Percentiles rank a stretch among this genome's conserved stretches.
phyloP scores from a whole-genome alignment of 2,329 filamentous ascomycete species.

The Atkinsonella hypoxylon region DNA sequence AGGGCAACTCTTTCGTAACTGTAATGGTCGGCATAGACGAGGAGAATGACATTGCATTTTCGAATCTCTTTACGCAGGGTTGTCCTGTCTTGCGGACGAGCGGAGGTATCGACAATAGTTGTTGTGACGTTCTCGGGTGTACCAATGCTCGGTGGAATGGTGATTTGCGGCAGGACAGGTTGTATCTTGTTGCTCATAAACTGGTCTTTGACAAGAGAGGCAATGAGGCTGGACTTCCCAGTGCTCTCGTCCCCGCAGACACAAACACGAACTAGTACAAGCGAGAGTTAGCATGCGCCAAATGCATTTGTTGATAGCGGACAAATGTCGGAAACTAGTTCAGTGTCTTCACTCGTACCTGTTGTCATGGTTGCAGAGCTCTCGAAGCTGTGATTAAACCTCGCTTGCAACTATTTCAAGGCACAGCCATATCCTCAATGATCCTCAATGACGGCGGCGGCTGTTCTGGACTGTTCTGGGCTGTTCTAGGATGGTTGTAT shows the following conservation, averaged over 20 bases:
- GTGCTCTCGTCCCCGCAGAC: slow-evolving; percentile 93
- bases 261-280: slow-evolving; percentile 63
- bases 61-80: slow-evolving; percentile 87
- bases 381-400: slow-evolving; percentile 4
- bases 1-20: slow-evolving; percentile 95
- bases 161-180: slow-evolving; percentile 85
- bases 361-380: slow-evolving; percentile 7
- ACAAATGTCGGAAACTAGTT: neutral
- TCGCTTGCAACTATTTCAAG: slow-evolving; percentile 3
- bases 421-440: slow-evolving; percentile 10
- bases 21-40: slow-evolving; percentile 97
- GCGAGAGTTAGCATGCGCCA: slow-evolving; percentile 3
- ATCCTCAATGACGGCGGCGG: neutral
- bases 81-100: slow-evolving; percentile 82
- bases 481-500: neutral
- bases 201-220: slow-evolving; percentile 90
- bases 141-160: slow-evolving; percentile 82
- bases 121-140: slow-evolving; percentile 96
- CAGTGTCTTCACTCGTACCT: neutral
- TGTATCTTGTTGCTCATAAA: slow-evolving; percentile 96
- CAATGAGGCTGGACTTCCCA: slow-evolving; percentile 89
- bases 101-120: slow-evolving; percentile 94
- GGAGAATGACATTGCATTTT: slow-evolving; percentile 90
- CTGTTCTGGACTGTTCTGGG: neutral
- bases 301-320: neutral